A percentile compares a stretch with the other conserved stretches of the same genome.
Conservation (phyloP, 2,329 filamentous ascomycete species). For the Fusarium coicis region DNA sequence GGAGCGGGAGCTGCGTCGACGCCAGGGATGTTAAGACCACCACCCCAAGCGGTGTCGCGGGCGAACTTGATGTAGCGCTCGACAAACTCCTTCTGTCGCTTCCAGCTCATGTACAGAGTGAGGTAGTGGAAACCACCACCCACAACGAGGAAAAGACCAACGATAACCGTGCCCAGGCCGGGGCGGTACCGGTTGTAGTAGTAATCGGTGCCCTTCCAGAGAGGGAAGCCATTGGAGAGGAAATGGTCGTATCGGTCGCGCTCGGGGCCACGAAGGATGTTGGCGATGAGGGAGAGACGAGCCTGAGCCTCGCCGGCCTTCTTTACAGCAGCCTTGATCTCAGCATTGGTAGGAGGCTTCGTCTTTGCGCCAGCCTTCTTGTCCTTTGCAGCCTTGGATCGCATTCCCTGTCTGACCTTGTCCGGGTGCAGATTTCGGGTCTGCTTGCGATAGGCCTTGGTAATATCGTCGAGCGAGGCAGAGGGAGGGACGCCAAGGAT, state of each 20-base stretch:
- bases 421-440: slow-evolving; percentile 88
- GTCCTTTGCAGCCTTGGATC: slow-evolving; percentile 72
- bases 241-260: slow-evolving; percentile 96
- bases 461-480: slow-evolving; percentile 87
- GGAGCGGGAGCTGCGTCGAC: slow-evolving; percentile 61
- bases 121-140: slow-evolving; percentile 91
- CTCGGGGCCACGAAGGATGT: slow-evolving; percentile 82
- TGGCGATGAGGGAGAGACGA: slow-evolving; percentile 83
- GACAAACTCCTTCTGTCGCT: slow-evolving; percentile 90
- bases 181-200: slow-evolving; percentile 96
- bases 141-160: slow-evolving; percentile 82
- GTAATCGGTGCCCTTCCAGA: slow-evolving; percentile 97
- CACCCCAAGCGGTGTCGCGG: slow-evolving; percentile 88
- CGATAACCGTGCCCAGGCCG: slow-evolving; percentile 84
- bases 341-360: slow-evolving; percentile 77
- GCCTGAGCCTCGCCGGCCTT: slow-evolving; percentile 85
- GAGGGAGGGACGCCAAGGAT: slow-evolving; percentile 81
- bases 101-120: slow-evolving; percentile 86
- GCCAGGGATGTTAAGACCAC: slow-evolving; percentile 78
- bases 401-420: slow-evolving; percentile 89
- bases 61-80: slow-evolving; percentile 92
- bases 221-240: slow-evolving; percentile 89
- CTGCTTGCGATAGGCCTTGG: slow-evolving; percentile 92
- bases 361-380: slow-evolving; percentile 69
- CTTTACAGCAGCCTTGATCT: slow-evolving; percentile 83